phyloP scores from a whole-genome alignment of 805 yeast genomes.

The Clavispora santaluciae region DNA sequence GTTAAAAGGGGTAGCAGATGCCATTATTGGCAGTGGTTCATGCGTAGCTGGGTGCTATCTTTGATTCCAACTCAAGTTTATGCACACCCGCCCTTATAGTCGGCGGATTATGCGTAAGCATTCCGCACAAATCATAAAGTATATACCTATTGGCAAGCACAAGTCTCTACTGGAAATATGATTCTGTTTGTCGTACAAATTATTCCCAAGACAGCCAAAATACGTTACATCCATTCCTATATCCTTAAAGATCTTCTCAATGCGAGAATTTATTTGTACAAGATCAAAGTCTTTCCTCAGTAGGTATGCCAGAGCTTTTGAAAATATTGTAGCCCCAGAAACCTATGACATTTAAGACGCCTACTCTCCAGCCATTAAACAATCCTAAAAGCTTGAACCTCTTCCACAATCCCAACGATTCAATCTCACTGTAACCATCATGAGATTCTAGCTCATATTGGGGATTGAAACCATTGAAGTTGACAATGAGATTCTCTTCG shows the following conservation, averaged over 20 bases:
- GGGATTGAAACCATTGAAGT: conserved; percentile 23
- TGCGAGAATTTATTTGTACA: background rate
- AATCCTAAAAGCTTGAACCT: conserved; percentile 27
- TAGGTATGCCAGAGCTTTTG: conserved; percentile 35
- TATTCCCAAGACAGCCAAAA: too few species aligned
- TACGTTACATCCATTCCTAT: background rate
- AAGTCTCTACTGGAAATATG: too few species aligned
- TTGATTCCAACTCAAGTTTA: too few species aligned
- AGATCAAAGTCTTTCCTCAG: conserved; percentile 15
- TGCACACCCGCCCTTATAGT: too few species aligned
- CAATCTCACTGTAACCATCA: background rate
- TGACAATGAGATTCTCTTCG: conserved; percentile 52
- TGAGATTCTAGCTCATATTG: background rate
- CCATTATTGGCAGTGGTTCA: conserved; percentile 22
- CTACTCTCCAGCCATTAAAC: conserved; percentile 92
- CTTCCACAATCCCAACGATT: conserved; percentile 42
- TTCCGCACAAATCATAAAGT: too few species aligned
- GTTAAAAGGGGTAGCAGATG: conserved; percentile 42
- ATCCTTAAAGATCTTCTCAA: background rate
- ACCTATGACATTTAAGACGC: conserved; percentile 71
- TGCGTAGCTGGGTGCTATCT: background rate
- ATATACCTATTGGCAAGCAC: too few species aligned
- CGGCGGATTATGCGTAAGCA: too few species aligned
- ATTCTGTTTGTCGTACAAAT: too few species aligned
- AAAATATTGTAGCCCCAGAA: conserved; percentile 73